phyloP scores from a whole-genome alignment of 345 rosid genomes.

The Hypericum androsaemum region DNA sequence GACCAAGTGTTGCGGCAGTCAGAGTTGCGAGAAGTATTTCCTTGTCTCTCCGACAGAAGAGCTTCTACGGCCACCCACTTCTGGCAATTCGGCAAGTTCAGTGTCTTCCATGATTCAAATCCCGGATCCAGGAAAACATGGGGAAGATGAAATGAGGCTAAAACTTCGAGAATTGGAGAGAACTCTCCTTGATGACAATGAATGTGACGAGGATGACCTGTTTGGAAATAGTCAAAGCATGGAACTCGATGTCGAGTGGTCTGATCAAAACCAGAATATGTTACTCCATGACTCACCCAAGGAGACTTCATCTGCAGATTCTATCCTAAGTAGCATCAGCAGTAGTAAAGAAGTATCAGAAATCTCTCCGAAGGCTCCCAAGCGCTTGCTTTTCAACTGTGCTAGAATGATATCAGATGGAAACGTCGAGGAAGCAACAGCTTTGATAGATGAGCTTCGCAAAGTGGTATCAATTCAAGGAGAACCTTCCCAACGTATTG shows the following conservation, averaged over 20 bases:
- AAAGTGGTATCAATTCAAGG: conserved; percentile 84
- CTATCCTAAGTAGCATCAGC: conserved; percentile 53
- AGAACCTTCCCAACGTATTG: conserved; percentile 84
- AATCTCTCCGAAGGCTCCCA: conserved; percentile 41
- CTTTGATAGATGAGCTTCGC: conserved; percentile 62
- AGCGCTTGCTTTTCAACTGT: conserved; percentile 63
- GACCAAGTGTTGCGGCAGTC: conserved; percentile 46
- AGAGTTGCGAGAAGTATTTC: conserved; percentile 80
- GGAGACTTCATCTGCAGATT: conserved; percentile 73
- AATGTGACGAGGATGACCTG: conserved; percentile 34
- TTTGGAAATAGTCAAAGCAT: conserved; percentile 37
- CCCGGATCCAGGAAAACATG: conserved; percentile 42
- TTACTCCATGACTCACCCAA: conserved; percentile 67
- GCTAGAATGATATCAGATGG: conserved; percentile 65
- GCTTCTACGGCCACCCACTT: conserved; percentile 36
- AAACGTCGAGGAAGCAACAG: conserved; percentile 47
- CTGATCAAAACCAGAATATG: conserved; percentile 33
- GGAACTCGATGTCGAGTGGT: conserved; percentile 87
- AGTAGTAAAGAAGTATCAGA: conserved; percentile 57
- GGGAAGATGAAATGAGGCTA: conserved; percentile 49
- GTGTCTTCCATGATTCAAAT: conserved; percentile 39
- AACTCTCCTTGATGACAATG: conserved; percentile 58
- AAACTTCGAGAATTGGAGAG: conserved; percentile 87
- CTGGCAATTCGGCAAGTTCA: conserved; percentile 42
- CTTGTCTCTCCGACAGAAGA: conserved; percentile 65